These are phyloP conservation scores for Quercus berberidifolia DNA, from an alignment of 306 rosid species.

Conservation along the genomic window DNA sequence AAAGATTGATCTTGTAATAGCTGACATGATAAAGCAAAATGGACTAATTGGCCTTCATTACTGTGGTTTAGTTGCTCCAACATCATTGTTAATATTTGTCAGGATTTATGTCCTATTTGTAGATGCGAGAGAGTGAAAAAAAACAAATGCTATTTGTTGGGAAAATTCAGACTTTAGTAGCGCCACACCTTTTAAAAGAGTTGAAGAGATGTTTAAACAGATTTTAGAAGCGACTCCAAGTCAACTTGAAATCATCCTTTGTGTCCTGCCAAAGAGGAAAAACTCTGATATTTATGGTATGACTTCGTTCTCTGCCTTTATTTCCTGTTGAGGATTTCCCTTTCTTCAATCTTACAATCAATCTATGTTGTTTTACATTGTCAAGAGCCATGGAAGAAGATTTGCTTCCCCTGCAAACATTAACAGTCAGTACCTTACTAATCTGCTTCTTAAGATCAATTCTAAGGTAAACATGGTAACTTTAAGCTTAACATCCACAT, in stretches of 20 bases:
- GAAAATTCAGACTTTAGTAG: too few relatives aligned
- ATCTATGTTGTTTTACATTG: conserved; percentile 2
- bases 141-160: too few relatives aligned
- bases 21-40: too few relatives aligned
- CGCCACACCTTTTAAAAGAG: conserved; percentile 28
- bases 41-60: too few relatives aligned
- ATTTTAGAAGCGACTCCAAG: conserved; percentile 40
- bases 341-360: conserved; percentile 2
- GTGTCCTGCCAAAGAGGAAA: conserved; percentile 83
- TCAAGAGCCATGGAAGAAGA: conserved; percentile 91
- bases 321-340: not conserved
- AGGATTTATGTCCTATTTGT: too few relatives aligned
- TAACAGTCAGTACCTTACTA: conserved; percentile 74
- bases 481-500: not conserved
- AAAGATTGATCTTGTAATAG: too few relatives aligned
- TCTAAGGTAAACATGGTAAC: conserved; percentile 61
- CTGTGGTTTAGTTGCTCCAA: too few relatives aligned
- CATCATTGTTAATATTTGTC: too few relatives aligned
- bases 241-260: conserved; percentile 64
- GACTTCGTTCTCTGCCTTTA: not conserved
- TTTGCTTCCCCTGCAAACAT: conserved; percentile 77
- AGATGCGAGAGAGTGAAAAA: too few relatives aligned
- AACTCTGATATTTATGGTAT: conserved; percentile 73
- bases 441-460: conserved; percentile 88
- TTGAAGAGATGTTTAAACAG: conserved; percentile 76